Conservation (phyloP, 2,329 filamentous ascomycete genomes). For the Boeremia lycopersici region DNA sequence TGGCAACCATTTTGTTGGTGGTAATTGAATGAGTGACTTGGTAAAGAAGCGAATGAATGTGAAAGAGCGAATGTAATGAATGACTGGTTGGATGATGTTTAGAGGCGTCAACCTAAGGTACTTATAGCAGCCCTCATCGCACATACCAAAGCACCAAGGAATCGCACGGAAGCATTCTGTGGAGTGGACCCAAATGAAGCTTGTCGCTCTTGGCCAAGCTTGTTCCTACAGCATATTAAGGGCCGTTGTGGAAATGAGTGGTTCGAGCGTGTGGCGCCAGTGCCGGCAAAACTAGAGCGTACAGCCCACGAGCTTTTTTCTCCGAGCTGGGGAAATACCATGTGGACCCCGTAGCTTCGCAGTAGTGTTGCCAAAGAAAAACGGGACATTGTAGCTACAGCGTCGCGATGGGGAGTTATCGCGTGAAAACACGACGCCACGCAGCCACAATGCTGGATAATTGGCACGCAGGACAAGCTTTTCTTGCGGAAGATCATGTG, state of each 20-base stretch:
- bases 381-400: neutral
- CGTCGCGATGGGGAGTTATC: neutral
- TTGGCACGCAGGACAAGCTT: conserved; percentile 15
- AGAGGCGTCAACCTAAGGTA: conserved; percentile 3
- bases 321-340: neutral
- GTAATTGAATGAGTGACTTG: conserved; percentile 9
- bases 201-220: conserved; percentile 39
- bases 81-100: conserved; percentile 12
- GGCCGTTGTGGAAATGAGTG: conserved; percentile 21
- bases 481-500: conserved; percentile 16
- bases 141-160: neutral
- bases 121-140: conserved; percentile 21
- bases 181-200: conserved; percentile 19
- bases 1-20: conserved; percentile 29
- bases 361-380: neutral
- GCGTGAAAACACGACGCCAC: neutral
- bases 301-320: conserved; percentile 2
- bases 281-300: conserved; percentile 1
- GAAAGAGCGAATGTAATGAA: conserved; percentile 18
- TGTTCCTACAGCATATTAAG: conserved; percentile 31
- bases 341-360: neutral
- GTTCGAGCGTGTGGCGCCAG: conserved; percentile 16
- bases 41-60: conserved; percentile 14
- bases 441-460: conserved; percentile 9
- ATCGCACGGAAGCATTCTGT: conserved; percentile 5